These are phyloP conservation scores for Mycena galopus DNA, from an alignment of 768 basidiomycete species.

Conservation along the genomic window DNA sequence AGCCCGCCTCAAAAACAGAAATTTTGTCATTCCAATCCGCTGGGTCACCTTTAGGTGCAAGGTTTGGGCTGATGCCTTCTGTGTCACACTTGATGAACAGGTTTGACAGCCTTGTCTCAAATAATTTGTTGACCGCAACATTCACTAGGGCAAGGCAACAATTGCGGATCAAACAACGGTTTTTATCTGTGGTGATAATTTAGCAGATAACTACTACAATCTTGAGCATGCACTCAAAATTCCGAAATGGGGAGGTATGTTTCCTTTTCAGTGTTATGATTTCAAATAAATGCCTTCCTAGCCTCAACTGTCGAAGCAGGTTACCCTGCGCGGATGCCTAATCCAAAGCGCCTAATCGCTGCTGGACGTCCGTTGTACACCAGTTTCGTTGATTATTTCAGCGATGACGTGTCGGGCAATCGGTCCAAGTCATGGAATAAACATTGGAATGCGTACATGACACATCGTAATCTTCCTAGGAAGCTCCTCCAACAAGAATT, in stretches of 20 bases:
- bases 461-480: neutral
- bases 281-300: neutral
- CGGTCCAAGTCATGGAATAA: neutral
- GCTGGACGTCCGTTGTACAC: slow-evolving; percentile 47
- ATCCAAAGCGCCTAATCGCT: slow-evolving; percentile 44
- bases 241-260: slow-evolving; percentile 10
- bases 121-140: neutral
- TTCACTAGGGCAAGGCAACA: neutral
- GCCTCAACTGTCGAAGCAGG: slow-evolving; percentile 32
- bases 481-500: no score
- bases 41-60: neutral
- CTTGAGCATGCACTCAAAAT: neutral
- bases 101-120: neutral
- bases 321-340: slow-evolving; percentile 16
- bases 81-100: neutral
- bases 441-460: neutral
- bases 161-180: neutral
- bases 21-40: slow-evolving; percentile 12
- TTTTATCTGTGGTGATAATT: neutral
- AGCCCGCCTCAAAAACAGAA: neutral
- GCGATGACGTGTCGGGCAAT: slow-evolving; percentile 60
- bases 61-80: slow-evolving; percentile 5
- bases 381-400: slow-evolving; percentile 51
- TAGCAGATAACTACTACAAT: slow-evolving; percentile 1
- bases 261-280: no score